A percentile compares a stretch with the other conserved stretches of the same genome.
These are phyloP conservation scores for Emergomyces orientalis DNA, from an alignment of 2,329 filamentous ascomycete genomes.

Conservation along the genomic window DNA sequence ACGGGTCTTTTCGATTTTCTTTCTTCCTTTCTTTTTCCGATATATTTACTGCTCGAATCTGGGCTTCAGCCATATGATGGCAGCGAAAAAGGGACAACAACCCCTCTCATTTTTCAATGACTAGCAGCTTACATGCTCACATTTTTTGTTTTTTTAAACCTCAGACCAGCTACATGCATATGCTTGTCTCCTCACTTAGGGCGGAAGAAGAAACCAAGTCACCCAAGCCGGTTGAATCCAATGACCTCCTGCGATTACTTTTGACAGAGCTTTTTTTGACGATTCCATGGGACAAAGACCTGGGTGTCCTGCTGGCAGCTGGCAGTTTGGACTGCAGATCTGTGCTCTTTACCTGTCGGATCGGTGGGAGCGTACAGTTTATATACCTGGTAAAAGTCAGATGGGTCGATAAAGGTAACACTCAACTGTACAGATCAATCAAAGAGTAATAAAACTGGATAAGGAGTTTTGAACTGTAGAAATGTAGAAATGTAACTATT, in stretches of 20 bases:
- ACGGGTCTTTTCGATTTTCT: not conserved
- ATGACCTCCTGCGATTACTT: not conserved
- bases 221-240: not conserved
- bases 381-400: not conserved
- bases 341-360: not conserved
- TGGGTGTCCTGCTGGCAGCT: not conserved
- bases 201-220: not conserved
- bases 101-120: not conserved
- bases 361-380: not conserved
- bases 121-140: not conserved
- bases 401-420: not conserved
- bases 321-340: not conserved
- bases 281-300: not conserved
- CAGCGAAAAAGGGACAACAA: not conserved
- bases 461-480: not conserved
- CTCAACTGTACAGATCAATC: not conserved
- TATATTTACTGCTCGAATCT: not conserved
- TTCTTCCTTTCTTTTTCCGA: not conserved
- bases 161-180: not conserved
- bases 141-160: too few species aligned
- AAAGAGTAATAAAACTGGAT: too few species aligned
- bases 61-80: not conserved
- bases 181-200: not conserved
- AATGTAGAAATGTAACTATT: not conserved
- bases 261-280: not conserved